These are phyloP conservation scores for Ophiosphaerella herpotricha DNA, from an alignment of 2,329 filamentous ascomycete species.

Conservation along the genomic window DNA sequence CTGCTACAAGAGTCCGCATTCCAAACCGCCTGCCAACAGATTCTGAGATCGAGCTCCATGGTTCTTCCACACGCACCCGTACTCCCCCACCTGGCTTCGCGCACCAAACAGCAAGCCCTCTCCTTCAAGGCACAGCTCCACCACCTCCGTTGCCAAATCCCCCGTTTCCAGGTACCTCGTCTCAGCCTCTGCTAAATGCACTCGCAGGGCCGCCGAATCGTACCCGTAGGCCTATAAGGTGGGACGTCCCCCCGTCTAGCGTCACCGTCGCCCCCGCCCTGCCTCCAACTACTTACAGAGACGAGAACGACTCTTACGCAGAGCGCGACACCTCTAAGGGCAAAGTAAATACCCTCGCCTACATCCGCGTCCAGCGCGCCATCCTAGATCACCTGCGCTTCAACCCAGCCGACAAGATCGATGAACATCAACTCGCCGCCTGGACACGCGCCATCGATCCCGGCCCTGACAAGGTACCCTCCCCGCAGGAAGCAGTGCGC, in stretches of 20 bases:
- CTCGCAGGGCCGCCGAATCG: no score
- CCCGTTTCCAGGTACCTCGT: no score
- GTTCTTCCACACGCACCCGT: no score
- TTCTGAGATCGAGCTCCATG: no score
- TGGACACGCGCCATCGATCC: conserved; percentile 21
- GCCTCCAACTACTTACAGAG: conserved; percentile 18
- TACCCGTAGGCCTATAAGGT: background rate
- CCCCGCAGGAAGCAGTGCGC: conserved; percentile 22
- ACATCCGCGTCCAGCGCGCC: conserved; percentile 21
- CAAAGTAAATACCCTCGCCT: conserved; percentile 14
- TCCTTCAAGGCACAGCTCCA: no score
- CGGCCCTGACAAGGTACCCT: conserved; percentile 1
- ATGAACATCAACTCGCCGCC: conserved; percentile 7
- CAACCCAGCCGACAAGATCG: conserved; percentile 18
- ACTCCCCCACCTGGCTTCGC: no score
- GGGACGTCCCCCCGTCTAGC: conserved; percentile 1
- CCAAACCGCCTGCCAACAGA: no score
- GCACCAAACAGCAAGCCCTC: no score
- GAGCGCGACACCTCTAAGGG: conserved; percentile 17
- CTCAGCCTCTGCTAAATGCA: no score
- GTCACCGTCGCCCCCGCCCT: conserved; percentile 16
- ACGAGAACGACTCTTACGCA: conserved; percentile 18
- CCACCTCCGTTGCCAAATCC: no score
- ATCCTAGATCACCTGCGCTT: conserved; percentile 16
- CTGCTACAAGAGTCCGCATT: background rate